Conservation (phyloP, 2,329 filamentous ascomycete genomes). For the Purpureocillium lavendulum region DNA sequence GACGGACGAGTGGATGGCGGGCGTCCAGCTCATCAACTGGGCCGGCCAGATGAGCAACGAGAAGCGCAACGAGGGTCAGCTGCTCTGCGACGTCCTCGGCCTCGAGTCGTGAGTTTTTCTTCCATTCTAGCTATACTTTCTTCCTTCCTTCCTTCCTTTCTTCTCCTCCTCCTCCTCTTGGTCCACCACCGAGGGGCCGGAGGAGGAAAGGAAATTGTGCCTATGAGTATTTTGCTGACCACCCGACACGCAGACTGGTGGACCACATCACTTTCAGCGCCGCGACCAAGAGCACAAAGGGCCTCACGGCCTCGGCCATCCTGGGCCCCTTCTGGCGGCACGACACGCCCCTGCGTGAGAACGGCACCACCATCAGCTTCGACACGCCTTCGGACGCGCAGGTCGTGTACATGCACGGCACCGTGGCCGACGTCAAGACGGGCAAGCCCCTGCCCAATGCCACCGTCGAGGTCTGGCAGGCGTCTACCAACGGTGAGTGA, state of each 20-base stretch:
- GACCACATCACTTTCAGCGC: constrained; percentile 70
- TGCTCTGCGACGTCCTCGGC: constrained; percentile 65
- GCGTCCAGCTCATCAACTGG: constrained; percentile 48
- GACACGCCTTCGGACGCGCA: constrained; percentile 39
- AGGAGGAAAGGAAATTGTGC: too few species aligned
- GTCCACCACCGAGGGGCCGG: too few species aligned
- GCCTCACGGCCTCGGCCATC: constrained; percentile 66
- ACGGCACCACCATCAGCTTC: constrained; percentile 58
- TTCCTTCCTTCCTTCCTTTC: too few species aligned
- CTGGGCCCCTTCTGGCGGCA: constrained; percentile 79
- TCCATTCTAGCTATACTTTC: too few species aligned
- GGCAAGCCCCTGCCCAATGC: constrained; percentile 57
- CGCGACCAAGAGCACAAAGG: constrained; percentile 32
- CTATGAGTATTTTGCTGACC: too few species aligned
- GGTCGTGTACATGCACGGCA: constrained; percentile 57
- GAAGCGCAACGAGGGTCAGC: constrained; percentile 65
- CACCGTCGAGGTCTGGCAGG: constrained; percentile 71
- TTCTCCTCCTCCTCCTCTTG: too few species aligned
- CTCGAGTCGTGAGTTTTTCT: constrained; percentile 59
- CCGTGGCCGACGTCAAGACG: constrained; percentile 45
- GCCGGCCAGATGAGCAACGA: constrained; percentile 62
- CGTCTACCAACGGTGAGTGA: constrained; percentile 56
- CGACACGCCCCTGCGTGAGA: constrained; percentile 60
- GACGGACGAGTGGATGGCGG: constrained; percentile 70
- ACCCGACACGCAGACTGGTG: constrained; percentile 41